These are phyloP conservation scores for Aphanomyces euteiches DNA, from an alignment of 352 stramenopile genomes.

Conservation along the genomic window DNA sequence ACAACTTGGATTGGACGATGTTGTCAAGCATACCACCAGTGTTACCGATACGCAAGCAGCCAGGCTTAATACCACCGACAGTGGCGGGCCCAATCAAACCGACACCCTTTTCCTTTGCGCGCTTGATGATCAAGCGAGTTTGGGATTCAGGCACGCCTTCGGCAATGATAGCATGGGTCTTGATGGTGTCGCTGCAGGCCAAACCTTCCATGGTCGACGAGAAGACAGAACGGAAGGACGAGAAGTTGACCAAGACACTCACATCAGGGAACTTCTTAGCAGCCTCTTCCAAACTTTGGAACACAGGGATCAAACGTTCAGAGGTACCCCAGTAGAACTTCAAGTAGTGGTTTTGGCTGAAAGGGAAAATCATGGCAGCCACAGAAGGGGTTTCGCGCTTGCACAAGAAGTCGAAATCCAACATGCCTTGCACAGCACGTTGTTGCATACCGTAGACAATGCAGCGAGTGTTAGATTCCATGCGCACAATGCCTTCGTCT, in stretches of 20 bases:
- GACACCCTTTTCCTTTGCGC: conserved; percentile 86
- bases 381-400: conserved; percentile 93
- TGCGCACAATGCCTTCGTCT: conserved; percentile 81
- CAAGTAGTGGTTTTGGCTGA: conserved; percentile 94
- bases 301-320: conserved; percentile 92
- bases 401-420: conserved; percentile 98
- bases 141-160: conserved; percentile 95
- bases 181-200: conserved; percentile 89
- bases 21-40: conserved; percentile 98
- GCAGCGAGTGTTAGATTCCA: conserved; percentile 85
- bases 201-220: conserved; percentile 94
- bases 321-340: conserved; percentile 97
- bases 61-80: conserved; percentile 95
- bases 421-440: conserved; percentile 93
- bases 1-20: conserved; percentile 97
- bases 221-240: conserved; percentile 95
- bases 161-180: conserved; percentile 96
- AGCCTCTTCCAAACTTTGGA: conserved; percentile 87
- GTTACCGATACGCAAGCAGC: conserved; percentile 96
- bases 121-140: conserved; percentile 93
- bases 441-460: conserved; percentile 95
- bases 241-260: conserved; percentile 95
- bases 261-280: conserved; percentile 92
- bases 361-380: conserved; percentile 93
- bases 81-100: conserved; percentile 95